phyloP scores from a whole-genome alignment of 75 land plant genomes.

The Pinus albicaulis region DNA sequence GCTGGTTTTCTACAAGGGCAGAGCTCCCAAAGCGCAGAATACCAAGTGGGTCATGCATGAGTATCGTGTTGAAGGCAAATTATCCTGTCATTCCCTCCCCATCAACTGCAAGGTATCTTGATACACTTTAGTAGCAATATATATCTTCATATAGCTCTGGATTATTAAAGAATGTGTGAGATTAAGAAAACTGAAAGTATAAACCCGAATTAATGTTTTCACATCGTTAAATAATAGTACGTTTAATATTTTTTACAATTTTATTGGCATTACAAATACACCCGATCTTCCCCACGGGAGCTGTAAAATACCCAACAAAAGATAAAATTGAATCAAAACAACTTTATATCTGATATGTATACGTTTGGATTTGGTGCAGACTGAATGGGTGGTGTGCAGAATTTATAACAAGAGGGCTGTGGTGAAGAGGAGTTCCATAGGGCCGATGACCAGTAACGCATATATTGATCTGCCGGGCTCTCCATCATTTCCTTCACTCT shows the following conservation, averaged over 20 bases:
- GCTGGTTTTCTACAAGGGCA: constrained; percentile 43
- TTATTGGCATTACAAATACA: neutral
- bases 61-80: constrained; percentile 26
- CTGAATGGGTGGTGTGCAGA: constrained; percentile 68
- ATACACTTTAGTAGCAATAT: constrained; percentile 2
- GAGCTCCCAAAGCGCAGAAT: constrained; percentile 45
- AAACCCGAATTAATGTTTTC: no score
- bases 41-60: constrained; percentile 55
- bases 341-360: no score
- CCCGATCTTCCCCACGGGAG: no score
- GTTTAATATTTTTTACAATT: neutral
- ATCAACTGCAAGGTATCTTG: constrained; percentile 16
- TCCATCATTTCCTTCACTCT: neutral
- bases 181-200: no score
- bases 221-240: no score
- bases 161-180: no score
- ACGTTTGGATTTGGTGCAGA: constrained; percentile 11
- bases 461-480: neutral
- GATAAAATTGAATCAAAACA: no score
- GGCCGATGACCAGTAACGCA: neutral
- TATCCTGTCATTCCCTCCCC: constrained; percentile 2
- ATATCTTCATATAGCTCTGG: neutral
- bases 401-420: constrained; percentile 30
- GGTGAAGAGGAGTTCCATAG: neutral
- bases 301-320: no score